Base-by-base conservation (phyloP, 495 filamentous ascomycete genomes). In the Glutinoglossum americanum region DNA sequence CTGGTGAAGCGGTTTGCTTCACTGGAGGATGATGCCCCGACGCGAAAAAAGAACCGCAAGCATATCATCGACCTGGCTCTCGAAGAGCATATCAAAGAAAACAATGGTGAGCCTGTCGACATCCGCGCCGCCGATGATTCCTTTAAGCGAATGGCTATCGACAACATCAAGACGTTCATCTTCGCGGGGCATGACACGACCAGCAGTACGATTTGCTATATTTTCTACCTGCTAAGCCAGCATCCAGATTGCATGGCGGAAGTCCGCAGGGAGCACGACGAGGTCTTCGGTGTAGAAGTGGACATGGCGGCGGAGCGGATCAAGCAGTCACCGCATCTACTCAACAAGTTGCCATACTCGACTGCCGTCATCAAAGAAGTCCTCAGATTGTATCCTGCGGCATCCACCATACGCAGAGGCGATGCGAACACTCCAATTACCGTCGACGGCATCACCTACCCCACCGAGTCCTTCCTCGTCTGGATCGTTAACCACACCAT, bases 331-430 rank as follows among this genome's bases (percentile, higher is more conserved):
- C 64, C 69, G 6, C 57, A 68, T 30, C 54, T 72, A 9, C 59
- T 70, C 8, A 72, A 71, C 59, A 57, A 62, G 37, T 57, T 71
- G 62, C 59, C 67, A 1, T 76, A 74, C 55, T 73, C 71, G 5
- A 57, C 66, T 1, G 72, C 66, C 11, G 67, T 72, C 23, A 70
- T 77, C 47, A 69, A 70, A 57, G 75, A 78, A 63, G 68, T 64
- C 0, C 61, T 78, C 32, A 65, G 75, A 17, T 13, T 75, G 56
- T 69, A 58, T 39, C 67, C 70, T 0, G 58, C 65, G 0, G 67
- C 64, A 0, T 57, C 58, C 7, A 62, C 60, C 4, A 53, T 60
- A 25, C 62, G 60, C 1, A 56, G 11, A 8, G 66, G 62, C 26
- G 21, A 45, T 19, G 32, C 45, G n/a, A 53, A 47, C 39, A 48